Evolutionary conservation across 2,329 filamentous ascomycete genomes (phyloP), one percentile per base, ranked within the genome.

Genomic region (Colletotrichum cereale): DNA sequence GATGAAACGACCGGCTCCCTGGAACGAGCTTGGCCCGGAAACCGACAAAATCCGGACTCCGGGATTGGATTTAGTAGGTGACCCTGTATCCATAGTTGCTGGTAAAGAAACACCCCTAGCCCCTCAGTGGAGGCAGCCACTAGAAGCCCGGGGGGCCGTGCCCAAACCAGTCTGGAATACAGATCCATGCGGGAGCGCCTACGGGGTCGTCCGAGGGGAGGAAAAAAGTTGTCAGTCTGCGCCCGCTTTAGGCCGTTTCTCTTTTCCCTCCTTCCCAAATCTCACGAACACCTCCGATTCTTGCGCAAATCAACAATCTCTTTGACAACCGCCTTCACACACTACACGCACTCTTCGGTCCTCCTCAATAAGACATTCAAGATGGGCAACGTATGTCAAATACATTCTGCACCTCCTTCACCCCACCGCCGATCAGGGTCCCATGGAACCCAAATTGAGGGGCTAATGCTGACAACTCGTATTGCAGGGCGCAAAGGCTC

Each of bases 401-500:
- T 29, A 36, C 34, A 64, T 52, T 61, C 68, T 8, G 31, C 42
- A 50, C 16, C 24, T 60, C 47, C 65, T 62, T 61, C 55, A 26
- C 62, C 65, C 69, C 60, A 63, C 71, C 53, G 71, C 67, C 57
- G 63, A 63, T 73, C 71, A 72, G 58, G 68, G 71, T 63, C 47
- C 11, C 48, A 62, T 70, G 70, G 70, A 71, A 66, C 74, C 73
- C 55, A 50, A 68, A 73, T 52, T 72, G 66, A 64, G 66, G 65
- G 69, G 44, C 44, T 31, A 53, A 63, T 64, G 66, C 69, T 72
- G 69, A 72, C 66, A 64, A 62, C 52, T 62, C 21, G 58, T 65
- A 18, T 65, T 48, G 16, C 56, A 90, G 88, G 90, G 90, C 84
- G 88, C 88, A 81, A 91, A 90, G 82, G 89, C 90, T 80, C 85